Conservation (phyloP, 2,329 filamentous ascomycete species). For the Epichloe bromicola region DNA sequence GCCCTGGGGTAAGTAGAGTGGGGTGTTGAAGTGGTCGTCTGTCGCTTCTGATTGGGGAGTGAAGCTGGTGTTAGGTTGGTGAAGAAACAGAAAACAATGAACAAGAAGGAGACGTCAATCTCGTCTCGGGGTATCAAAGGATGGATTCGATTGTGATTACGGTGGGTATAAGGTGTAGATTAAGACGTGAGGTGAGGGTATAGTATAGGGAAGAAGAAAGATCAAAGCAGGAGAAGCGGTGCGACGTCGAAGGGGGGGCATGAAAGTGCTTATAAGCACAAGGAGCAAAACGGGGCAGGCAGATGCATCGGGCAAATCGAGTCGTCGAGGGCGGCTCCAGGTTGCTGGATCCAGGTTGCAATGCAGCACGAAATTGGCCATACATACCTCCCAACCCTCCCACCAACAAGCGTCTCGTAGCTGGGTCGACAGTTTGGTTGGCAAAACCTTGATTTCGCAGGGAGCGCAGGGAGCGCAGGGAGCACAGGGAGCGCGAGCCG, state of each 20-base stretch:
- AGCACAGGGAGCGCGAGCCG: slow-evolving; percentile 3
- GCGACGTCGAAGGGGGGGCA: not conserved
- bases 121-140: slow-evolving; percentile 18
- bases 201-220: slow-evolving; percentile 4
- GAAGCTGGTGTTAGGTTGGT: not conserved
- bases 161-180: slow-evolving; percentile 7
- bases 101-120: not conserved
- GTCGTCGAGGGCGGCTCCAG: not conserved
- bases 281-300: not conserved
- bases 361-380: not conserved
- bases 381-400: not conserved
- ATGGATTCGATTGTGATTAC: slow-evolving; percentile 11
- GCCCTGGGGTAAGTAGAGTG: not conserved
- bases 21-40: not conserved
- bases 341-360: too few relatives aligned
- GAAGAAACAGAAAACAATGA: not conserved
- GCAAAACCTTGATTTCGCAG: not conserved
- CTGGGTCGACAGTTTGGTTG: slow-evolving; percentile 1
- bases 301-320: not conserved
- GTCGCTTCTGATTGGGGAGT: too few relatives aligned
- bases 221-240: slow-evolving; percentile 2
- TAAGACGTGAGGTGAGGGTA: slow-evolving; percentile 6
- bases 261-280: slow-evolving; percentile 3
- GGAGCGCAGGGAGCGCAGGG: too few relatives aligned
- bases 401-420: not conserved